A percentile compares a stretch with the other conserved stretches of the same genome.
Evolutionary conservation across 179 eudicot species (phyloP).

Genomic region (Camellia oleifera): DNA sequence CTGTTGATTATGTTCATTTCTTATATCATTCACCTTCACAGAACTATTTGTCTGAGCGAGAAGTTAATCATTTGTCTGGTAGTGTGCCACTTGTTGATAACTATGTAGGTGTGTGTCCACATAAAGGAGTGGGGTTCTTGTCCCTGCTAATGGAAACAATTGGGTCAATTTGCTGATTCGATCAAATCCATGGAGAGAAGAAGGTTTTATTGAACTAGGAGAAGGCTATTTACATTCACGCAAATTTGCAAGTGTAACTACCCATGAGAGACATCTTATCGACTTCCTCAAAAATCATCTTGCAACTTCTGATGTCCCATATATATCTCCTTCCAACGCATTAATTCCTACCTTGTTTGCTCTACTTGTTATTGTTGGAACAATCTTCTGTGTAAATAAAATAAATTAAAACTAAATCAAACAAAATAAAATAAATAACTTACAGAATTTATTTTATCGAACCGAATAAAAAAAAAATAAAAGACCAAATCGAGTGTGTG

Average conservation of each 20-base stretch:
- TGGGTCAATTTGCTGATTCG: slow-evolving; percentile 58
- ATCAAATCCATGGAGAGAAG: slow-evolving; percentile 54
- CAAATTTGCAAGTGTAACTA: slow-evolving; percentile 30
- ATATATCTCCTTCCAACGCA: slow-evolving; percentile 54
- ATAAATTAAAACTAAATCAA: too few species aligned
- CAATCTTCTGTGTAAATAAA: too few species aligned
- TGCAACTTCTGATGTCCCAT: slow-evolving; percentile 54
- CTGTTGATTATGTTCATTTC: slow-evolving; percentile 47
- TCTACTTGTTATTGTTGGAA: too few species aligned
- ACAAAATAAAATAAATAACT: too few species aligned
- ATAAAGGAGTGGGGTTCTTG: slow-evolving; percentile 35
- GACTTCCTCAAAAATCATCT: slow-evolving; percentile 32
- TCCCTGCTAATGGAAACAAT: slow-evolving; percentile 59
- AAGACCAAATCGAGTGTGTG: too few species aligned
- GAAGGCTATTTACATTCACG: slow-evolving; percentile 39
- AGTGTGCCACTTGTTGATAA: slow-evolving; percentile 53
- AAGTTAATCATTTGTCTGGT: slow-evolving; percentile 27
- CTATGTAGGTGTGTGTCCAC: slow-evolving; percentile 32
- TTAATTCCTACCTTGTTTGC: slow-evolving; percentile 43
- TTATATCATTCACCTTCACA: slow-evolving; percentile 34
- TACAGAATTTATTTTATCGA: too few species aligned
- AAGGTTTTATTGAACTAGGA: slow-evolving; percentile 43
- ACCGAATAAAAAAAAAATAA: too few species aligned
- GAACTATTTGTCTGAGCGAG: slow-evolving; percentile 18
- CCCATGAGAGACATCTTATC: slow-evolving; percentile 29